Percentiles rank a stretch among this genome's conserved stretches.
phyloP scores from a whole-genome alignment of 148 eudicot species.

The Nepenthes gracilis region DNA sequence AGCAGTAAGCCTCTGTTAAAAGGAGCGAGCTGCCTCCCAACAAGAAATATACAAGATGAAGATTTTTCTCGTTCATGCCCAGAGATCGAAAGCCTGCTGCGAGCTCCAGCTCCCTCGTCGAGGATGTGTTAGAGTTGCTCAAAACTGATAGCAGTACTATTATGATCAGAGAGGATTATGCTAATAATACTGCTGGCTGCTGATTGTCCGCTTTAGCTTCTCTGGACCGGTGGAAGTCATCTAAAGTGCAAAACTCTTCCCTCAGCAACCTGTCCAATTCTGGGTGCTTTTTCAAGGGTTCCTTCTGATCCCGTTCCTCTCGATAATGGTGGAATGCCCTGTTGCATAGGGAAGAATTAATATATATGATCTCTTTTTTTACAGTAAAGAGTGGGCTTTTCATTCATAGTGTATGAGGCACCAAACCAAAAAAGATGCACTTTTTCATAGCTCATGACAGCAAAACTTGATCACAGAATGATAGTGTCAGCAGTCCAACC shows the following conservation, averaged over 20 bases:
- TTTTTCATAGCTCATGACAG: no score
- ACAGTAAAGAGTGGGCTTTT: no score
- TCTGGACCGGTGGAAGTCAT: conserved; percentile 56
- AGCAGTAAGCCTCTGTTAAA: background rate
- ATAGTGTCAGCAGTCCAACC: no score
- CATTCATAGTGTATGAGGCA: no score
- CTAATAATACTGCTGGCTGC: background rate
- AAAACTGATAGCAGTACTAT: background rate
- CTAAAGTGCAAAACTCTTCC: conserved; percentile 50
- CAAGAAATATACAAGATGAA: conserved; percentile 1
- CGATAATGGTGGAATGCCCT: conserved; percentile 92
- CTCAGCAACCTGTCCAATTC: conserved; percentile 55
- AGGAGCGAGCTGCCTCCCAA: background rate
- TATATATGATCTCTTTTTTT: background rate
- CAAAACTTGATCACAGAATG: no score
- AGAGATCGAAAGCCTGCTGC: background rate
- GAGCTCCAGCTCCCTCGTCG: no score
- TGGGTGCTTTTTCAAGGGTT: conserved; percentile 43
- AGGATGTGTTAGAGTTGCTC: background rate
- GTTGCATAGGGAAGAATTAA: conserved; percentile 4
- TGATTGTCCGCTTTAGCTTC: conserved; percentile 16
- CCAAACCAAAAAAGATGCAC: no score
- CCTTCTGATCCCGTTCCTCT: conserved; percentile 28
- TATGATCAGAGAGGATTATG: background rate
- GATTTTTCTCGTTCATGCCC: background rate